Evolutionary conservation across 805 yeast species (phyloP), one percentile per base, ranked within the genome.

Genomic region (Candida incommunis): DNA sequence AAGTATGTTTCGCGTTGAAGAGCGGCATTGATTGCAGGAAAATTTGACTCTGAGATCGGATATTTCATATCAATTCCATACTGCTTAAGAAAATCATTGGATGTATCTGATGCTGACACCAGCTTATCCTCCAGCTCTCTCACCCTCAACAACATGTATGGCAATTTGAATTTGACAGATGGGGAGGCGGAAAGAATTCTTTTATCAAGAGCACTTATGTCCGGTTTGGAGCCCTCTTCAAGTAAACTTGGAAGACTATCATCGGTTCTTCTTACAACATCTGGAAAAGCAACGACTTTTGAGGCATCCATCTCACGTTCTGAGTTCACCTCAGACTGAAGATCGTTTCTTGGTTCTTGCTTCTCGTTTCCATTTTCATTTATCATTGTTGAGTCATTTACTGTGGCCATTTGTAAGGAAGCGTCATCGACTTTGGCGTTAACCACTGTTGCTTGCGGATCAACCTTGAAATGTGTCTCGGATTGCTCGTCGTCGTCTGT

Each of bases 151-250:
- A 83, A 63, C 9, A 81, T 67, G 44, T 71, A 69, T 0, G 98
- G 98, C 2, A 76, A 63, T 0, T 79, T 76, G 54, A 83, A 82
- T 18, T 72, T 68, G 0, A 88, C 88, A 44, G 87, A 75, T 0
- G 98, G 96, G 1, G 97, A 88, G 0, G 85, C 73, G 2, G 95
- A 84, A 23, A 90, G 63, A 3, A 77, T 64, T 57, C 59, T 15
- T 5, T 13, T 20, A 20, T 23, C 16, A 67, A 58, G 43, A 78
- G 64, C 25, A 61, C 53, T 15, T 60, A 57, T 3, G 69, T 50
- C 49, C 55, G 40, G 4, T 59, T 56, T 41, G 62, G 66, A 4
- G 57, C 41, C 35, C 4, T 31, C 37, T 11, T 31, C 37, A 9
- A 16, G 5, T 25, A 25, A 25, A n/a, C n/a, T n/a, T n/a, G n/a